A percentile compares a stretch with the other conserved stretches of the same genome.
Evolutionary conservation across 2,329 filamentous ascomycete species (phyloP).

Genomic region (Sordariomycetes sp.): DNA sequence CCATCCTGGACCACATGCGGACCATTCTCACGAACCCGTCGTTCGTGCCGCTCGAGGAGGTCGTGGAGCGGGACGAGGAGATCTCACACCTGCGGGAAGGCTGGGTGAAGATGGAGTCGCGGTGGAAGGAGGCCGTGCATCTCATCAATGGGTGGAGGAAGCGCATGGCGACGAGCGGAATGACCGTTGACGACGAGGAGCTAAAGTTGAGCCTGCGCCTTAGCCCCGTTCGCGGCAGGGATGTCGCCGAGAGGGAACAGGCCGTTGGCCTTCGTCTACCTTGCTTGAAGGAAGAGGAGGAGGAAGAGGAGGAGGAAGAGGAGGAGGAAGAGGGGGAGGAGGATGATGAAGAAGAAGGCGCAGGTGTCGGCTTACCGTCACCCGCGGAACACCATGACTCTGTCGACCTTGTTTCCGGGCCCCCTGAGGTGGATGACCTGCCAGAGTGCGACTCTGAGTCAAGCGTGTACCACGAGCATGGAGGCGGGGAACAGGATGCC

Average conservation of each 20-base stretch:
- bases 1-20: constrained; percentile 69
- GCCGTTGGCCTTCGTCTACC: constrained; percentile 25
- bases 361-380: background rate
- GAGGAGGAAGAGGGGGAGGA: constrained; percentile 10
- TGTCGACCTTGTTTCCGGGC: background rate
- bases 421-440: background rate
- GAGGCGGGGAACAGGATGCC: constrained; percentile 25
- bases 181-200: constrained; percentile 59
- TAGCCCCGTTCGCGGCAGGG: constrained; percentile 44
- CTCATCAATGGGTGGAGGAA: constrained; percentile 91
- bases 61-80: constrained; percentile 84
- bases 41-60: constrained; percentile 91
- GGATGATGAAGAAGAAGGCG: constrained; percentile 8
- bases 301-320: constrained; percentile 13
- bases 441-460: constrained; percentile 23
- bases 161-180: constrained; percentile 61
- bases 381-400: background rate
- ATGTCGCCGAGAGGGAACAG: constrained; percentile 33
- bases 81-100: constrained; percentile 73
- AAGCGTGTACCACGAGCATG: constrained; percentile 31
- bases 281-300: constrained; percentile 36
- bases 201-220: constrained; percentile 57
- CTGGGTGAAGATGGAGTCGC: constrained; percentile 86
- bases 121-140: constrained; percentile 81
- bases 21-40: constrained; percentile 87